Conservation (phyloP, 192 early-diverging fungal species). For the Phlyctochytrium bullatum region DNA sequence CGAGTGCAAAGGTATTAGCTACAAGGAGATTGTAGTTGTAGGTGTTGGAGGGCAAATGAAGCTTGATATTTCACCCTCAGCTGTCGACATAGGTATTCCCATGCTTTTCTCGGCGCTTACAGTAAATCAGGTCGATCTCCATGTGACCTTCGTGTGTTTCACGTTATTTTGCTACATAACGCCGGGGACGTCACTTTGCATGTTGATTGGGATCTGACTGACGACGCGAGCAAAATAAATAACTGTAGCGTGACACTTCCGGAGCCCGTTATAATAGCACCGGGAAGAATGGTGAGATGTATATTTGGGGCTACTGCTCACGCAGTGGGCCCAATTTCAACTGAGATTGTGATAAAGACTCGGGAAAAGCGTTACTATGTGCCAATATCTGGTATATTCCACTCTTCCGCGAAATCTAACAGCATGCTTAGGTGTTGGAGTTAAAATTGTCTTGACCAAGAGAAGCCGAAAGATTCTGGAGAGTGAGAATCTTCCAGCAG, state of each 20-base stretch:
- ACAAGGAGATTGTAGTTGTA: slow-evolving; percentile 59
- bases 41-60: slow-evolving; percentile 58
- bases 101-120: slow-evolving; percentile 1
- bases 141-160: slow-evolving; percentile 42
- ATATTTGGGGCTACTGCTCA: slow-evolving; percentile 39
- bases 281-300: slow-evolving; percentile 30
- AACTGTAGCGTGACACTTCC: slow-evolving; percentile 37
- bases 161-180: slow-evolving; percentile 44
- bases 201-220: slow-evolving; percentile 30
- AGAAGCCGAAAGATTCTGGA: slow-evolving; percentile 38
- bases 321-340: slow-evolving; percentile 34
- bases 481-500: slow-evolving; percentile 34
- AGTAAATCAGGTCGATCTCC: slow-evolving; percentile 43
- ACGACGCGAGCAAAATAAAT: slow-evolving; percentile 5
- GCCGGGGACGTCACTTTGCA: slow-evolving; percentile 50
- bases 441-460: slow-evolving; percentile 45
- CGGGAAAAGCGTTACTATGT: slow-evolving; percentile 43
- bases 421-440: slow-evolving; percentile 35
- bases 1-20: slow-evolving; percentile 63
- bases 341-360: slow-evolving; percentile 36
- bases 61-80: slow-evolving; percentile 48
- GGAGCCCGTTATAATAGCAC: slow-evolving; percentile 33
- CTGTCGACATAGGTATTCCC: slow-evolving; percentile 44
- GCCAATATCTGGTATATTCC: slow-evolving; percentile 16
- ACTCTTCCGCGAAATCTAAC: background rate